Evolutionary conservation across 148 eudicot genomes (phyloP).

Genomic region (Vaccinium macrocarpon): DNA sequence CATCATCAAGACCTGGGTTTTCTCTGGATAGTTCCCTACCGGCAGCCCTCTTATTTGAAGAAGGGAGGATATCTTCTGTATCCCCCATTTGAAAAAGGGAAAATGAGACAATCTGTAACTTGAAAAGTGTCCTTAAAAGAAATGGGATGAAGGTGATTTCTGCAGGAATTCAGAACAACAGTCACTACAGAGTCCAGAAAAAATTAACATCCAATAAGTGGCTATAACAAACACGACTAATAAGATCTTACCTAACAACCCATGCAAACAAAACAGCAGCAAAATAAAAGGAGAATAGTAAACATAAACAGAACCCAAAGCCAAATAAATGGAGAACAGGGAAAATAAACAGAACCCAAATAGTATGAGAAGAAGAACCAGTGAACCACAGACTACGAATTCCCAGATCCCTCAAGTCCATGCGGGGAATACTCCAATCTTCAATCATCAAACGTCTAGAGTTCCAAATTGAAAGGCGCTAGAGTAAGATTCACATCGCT

Average conservation of each 20-base stretch:
- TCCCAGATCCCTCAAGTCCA: neutral
- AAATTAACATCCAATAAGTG: neutral
- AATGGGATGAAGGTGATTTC: conserved; percentile 4
- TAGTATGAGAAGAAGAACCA: neutral
- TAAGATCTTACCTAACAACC: neutral
- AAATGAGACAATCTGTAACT: neutral
- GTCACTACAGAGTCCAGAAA: neutral
- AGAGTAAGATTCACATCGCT: too few relatives aligned
- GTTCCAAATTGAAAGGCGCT: neutral
- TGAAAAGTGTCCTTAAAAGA: neutral
- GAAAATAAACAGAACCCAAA: neutral
- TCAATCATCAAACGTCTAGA: neutral
- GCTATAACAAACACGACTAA: neutral
- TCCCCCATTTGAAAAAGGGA: conserved; percentile 51
- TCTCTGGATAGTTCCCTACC: conserved; percentile 80
- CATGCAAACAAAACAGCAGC: neutral
- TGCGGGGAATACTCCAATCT: neutral
- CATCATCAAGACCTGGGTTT: conserved; percentile 84
- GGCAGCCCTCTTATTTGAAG: conserved; percentile 90
- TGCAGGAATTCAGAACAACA: conserved; percentile 13
- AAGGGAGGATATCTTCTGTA: conserved; percentile 50
- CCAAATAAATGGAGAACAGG: too few relatives aligned
- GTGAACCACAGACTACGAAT: neutral
- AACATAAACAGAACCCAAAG: neutral
- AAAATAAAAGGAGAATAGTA: neutral